Evolutionary conservation across 306 rosid species (phyloP).

Genomic region (Quercus ilex): DNA sequence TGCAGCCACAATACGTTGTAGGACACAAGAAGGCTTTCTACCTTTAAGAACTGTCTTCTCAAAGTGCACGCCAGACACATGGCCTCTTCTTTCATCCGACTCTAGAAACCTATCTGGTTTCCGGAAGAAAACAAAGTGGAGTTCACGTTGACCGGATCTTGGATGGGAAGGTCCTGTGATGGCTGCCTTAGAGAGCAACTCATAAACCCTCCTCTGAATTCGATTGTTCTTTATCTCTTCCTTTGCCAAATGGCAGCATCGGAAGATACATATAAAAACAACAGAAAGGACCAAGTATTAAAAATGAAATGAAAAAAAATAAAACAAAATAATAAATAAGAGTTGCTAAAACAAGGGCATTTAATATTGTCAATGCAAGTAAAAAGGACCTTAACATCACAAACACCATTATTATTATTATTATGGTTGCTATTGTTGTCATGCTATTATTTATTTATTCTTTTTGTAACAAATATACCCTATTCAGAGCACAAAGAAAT

Average conservation of each 20-base stretch:
- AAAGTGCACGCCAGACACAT: constrained; percentile 58
- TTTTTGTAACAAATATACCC: not conserved
- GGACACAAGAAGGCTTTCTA: constrained; percentile 6
- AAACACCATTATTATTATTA: too few species aligned
- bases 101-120: constrained; percentile 72
- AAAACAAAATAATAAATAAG: too few species aligned
- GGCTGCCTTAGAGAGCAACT: constrained; percentile 80
- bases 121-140: constrained; percentile 73
- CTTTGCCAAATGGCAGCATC: constrained; percentile 54
- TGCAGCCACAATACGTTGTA: not conserved
- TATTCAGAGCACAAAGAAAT: not conserved
- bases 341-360: too few species aligned
- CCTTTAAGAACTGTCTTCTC: constrained; percentile 82
- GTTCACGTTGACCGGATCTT: constrained; percentile 55
- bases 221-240: constrained; percentile 82
- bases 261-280: constrained; percentile 21
- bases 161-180: constrained; percentile 40
- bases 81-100: constrained; percentile 42
- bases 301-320: not conserved
- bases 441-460: not conserved
- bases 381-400: too few species aligned
- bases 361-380: too few species aligned
- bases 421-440: not conserved
- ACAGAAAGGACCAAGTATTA: constrained; percentile 12
- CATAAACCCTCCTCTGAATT: constrained; percentile 77